These are phyloP conservation scores for Salix exigua DNA, from an alignment of 345 rosid genomes.

Conservation along the genomic window DNA sequence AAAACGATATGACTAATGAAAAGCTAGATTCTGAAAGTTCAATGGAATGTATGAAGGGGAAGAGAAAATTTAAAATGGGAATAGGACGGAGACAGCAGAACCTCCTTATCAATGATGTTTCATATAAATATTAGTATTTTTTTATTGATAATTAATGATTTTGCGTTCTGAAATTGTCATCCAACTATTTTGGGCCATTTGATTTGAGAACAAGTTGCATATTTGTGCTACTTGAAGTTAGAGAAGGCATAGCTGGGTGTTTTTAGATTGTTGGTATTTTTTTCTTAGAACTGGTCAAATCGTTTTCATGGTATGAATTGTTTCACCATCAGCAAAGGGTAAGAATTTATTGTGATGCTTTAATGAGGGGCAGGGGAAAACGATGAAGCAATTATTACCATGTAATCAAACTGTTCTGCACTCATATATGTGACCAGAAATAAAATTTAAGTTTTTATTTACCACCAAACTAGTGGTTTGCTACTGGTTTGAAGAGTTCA, in stretches of 20 bases:
- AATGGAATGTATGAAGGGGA: not conserved
- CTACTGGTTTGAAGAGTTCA: not conserved
- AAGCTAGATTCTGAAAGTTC: not conserved
- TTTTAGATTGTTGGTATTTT: not conserved
- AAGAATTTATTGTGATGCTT: not conserved
- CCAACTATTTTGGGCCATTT: not conserved
- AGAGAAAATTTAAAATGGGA: not conserved
- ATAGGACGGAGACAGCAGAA: not conserved
- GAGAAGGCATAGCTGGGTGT: not conserved
- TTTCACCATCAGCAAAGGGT: not conserved
- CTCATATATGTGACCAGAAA: not conserved
- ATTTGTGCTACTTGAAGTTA: not conserved
- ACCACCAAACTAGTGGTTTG: not conserved
- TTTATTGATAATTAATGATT: not conserved
- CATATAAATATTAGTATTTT: not conserved
- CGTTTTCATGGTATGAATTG: not conserved
- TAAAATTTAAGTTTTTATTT: not conserved
- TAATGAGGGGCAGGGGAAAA: not conserved
- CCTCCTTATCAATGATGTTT: not conserved
- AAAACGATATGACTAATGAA: not conserved
- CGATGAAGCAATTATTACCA: not conserved
- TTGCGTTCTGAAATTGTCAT: not conserved
- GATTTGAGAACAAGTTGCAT: not conserved
- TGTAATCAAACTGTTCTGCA: not conserved
- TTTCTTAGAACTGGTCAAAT: not conserved